Evolutionary conservation across 352 stramenopile genomes (phyloP).

Genomic region (Phytophthora rubi): DNA sequence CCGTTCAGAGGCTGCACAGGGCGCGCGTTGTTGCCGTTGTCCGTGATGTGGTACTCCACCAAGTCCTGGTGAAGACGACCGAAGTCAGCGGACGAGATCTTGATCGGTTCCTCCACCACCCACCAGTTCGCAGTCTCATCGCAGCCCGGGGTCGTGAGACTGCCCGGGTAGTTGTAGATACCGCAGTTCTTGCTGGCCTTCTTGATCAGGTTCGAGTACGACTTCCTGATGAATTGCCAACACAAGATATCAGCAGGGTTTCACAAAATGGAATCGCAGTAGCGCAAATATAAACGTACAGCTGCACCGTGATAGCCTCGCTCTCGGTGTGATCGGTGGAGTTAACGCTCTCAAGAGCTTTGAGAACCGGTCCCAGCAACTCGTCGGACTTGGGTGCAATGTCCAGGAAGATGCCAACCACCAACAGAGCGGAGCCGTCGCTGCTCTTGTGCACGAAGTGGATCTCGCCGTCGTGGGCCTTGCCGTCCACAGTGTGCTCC

Average conservation of each 20-base stretch:
- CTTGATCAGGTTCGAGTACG: conserved; percentile 23
- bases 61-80: conserved; percentile 27
- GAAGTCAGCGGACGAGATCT: conserved; percentile 38
- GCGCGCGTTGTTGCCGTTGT: conserved; percentile 26
- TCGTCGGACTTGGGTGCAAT: conserved; percentile 20
- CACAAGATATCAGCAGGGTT: background rate
- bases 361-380: conserved; percentile 36
- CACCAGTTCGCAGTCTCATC: too few species aligned
- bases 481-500: conserved; percentile 53
- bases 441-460: conserved; percentile 52
- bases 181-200: conserved; percentile 6
- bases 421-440: conserved; percentile 31
- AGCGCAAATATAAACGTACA: background rate
- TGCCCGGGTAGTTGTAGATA: conserved; percentile 62
- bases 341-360: conserved; percentile 33
- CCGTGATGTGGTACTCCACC: conserved; percentile 25
- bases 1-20: conserved; percentile 35
- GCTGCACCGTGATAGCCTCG: background rate
- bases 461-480: conserved; percentile 38
- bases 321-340: background rate
- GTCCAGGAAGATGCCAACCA: conserved; percentile 42
- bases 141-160: conserved; percentile 57
- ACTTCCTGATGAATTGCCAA: conserved; percentile 6
- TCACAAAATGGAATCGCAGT: too few species aligned
- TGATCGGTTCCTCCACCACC: conserved; percentile 19